A percentile compares a stretch with the other conserved stretches of the same genome.
Evolutionary conservation across 2,329 filamentous ascomycete species (phyloP).

Genomic region (Alternaria dauci): DNA sequence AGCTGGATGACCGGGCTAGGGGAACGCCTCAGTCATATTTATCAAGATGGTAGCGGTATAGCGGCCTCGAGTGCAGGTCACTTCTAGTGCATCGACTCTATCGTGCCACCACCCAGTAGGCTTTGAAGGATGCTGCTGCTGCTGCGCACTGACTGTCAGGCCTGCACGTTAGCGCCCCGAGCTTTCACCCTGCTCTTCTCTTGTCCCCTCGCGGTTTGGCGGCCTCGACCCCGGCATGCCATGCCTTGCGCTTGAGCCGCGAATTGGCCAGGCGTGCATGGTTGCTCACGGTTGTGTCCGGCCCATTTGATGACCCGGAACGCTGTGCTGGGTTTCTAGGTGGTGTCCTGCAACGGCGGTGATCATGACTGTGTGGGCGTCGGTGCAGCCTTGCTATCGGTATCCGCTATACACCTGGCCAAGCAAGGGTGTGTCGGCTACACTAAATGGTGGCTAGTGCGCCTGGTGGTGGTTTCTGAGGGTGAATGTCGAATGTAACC

Average conservation of each 20-base stretch:
- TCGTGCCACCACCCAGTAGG: conserved; percentile 37
- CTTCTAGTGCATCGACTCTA: conserved; percentile 47
- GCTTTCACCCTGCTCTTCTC: conserved; percentile 34
- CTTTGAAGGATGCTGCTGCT: conserved; percentile 30
- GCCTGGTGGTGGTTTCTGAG: not conserved
- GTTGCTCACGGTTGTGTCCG: conserved; percentile 45
- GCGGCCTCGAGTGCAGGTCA: conserved; percentile 26
- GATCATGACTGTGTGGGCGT: conserved; percentile 21
- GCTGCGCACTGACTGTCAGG: conserved; percentile 34
- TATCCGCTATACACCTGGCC: conserved; percentile 5
- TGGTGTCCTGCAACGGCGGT: conserved; percentile 22
- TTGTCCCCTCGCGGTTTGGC: conserved; percentile 27
- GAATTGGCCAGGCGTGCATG: conserved; percentile 33
- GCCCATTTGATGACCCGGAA: conserved; percentile 48
- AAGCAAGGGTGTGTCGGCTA: not conserved
- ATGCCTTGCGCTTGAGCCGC: conserved; percentile 46
- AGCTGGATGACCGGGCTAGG: conserved; percentile 25
- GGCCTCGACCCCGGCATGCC: conserved; percentile 27
- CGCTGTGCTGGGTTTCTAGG: conserved; percentile 37
- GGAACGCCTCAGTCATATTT: conserved; percentile 34
- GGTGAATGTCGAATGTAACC: conserved; percentile 1
- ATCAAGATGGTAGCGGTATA: conserved; percentile 30
- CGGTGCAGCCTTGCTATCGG: conserved; percentile 16
- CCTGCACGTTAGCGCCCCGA: conserved; percentile 38
- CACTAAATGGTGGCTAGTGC: not conserved